Percentiles rank a stretch among this genome's conserved stretches.
Conservation (phyloP, 164 flowering plant genomes). For the Malania oleifera region DNA sequence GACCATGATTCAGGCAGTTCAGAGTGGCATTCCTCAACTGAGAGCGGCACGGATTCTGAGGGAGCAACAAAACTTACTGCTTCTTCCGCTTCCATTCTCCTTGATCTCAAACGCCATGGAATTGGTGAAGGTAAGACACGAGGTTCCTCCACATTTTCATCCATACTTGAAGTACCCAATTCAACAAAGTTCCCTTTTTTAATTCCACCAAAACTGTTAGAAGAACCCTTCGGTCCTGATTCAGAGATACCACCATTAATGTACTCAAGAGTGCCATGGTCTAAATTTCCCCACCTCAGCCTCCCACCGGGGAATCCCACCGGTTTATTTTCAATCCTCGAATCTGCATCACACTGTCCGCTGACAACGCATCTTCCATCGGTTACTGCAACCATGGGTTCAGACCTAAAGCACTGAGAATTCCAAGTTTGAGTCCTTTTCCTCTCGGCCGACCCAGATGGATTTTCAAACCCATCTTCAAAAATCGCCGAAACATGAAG, state of each 20-base stretch:
- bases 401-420: slow-evolving; percentile 24
- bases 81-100: neutral
- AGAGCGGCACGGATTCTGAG: neutral
- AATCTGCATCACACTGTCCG: neutral
- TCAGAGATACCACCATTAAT: neutral
- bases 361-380: slow-evolving; percentile 11
- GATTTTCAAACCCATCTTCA: slow-evolving; percentile 30
- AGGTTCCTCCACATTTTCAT: slow-evolving; percentile 18
- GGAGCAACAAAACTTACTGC: neutral
- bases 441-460: slow-evolving; percentile 27
- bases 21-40: neutral
- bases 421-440: slow-evolving; percentile 24
- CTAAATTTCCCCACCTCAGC: slow-evolving; percentile 26
- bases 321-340: slow-evolving; percentile 18
- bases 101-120: neutral
- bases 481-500: slow-evolving; percentile 32
- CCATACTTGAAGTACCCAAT: slow-evolving; percentile 19
- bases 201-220: slow-evolving; percentile 8
- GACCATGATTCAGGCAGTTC: neutral
- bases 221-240: slow-evolving; percentile 8
- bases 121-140: slow-evolving; percentile 15
- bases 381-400: slow-evolving; percentile 25
- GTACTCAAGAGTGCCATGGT: neutral
- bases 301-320: slow-evolving; percentile 51
- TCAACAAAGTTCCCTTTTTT: slow-evolving; percentile 16